phyloP scores from a whole-genome alignment of 202 grass and related monocot species.

The Bolboschoenoplectus hybrid region DNA sequence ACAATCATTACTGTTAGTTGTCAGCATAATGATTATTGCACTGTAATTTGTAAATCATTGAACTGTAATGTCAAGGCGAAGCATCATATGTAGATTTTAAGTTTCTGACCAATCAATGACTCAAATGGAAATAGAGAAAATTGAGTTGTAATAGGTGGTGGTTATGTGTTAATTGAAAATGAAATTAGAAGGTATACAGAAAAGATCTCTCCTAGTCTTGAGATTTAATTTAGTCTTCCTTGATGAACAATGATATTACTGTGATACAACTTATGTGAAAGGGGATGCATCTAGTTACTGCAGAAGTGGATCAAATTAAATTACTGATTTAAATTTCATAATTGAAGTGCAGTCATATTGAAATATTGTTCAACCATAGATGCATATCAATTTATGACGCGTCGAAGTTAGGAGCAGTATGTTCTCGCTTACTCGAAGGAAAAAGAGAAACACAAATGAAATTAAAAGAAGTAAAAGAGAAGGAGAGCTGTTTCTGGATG shows the following conservation, averaged over 20 bases:
- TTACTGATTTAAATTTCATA: background rate
- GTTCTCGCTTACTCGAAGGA: background rate
- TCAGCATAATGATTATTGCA: background rate
- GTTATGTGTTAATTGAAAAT: background rate
- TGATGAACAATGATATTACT: background rate
- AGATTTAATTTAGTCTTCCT: background rate
- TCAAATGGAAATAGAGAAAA: background rate
- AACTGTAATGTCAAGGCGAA: background rate
- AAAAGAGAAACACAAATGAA: background rate
- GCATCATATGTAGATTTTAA: background rate
- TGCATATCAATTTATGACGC: background rate
- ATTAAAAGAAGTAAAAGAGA: background rate
- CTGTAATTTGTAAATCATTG: background rate
- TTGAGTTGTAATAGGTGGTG: background rate
- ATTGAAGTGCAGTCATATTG: background rate
- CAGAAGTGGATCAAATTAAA: background rate
- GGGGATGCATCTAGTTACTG: background rate
- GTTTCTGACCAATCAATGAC: background rate
- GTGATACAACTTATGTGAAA: background rate
- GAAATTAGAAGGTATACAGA: background rate
- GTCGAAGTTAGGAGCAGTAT: background rate
- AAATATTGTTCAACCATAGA: background rate
- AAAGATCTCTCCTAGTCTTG: background rate
- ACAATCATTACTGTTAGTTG: background rate
- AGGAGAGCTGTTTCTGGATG: background rate